phyloP scores from a whole-genome alignment of 257 asterid genomes.

The Ilex aquifolium region DNA sequence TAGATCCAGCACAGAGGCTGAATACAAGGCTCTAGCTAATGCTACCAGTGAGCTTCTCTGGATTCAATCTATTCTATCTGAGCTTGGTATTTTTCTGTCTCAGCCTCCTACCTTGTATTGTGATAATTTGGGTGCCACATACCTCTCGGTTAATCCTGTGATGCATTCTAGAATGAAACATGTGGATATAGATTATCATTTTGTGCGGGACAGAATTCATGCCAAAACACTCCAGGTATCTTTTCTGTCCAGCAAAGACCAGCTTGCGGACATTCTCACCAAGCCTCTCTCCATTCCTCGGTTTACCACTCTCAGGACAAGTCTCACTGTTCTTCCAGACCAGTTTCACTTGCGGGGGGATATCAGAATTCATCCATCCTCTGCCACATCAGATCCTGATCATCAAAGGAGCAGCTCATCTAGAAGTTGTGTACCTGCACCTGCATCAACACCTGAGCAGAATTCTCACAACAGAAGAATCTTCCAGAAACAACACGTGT shows the following conservation, averaged over 20 bases:
- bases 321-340: no score
- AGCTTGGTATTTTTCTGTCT: neutral
- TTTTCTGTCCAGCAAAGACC: neutral
- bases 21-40: neutral
- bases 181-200: neutral
- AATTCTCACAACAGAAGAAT: no score
- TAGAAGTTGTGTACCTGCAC: no score
- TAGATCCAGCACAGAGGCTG: neutral
- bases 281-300: neutral
- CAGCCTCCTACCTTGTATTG: neutral
- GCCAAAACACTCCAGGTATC: neutral
- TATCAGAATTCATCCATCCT: no score
- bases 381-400: no score
- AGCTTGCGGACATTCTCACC: constrained; percentile 4
- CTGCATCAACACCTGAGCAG: no score
- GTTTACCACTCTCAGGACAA: neutral
- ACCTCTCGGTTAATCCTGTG: neutral
- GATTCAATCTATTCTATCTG: neutral
- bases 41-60: neutral
- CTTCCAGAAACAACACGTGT: no score
- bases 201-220: neutral
- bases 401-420: no score
- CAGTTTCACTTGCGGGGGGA: no score
- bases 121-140: neutral
- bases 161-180: constrained; percentile 1